Evolutionary conservation across 345 rosid genomes (phyloP).

Genomic region (Crucihimalaya himalaica): DNA sequence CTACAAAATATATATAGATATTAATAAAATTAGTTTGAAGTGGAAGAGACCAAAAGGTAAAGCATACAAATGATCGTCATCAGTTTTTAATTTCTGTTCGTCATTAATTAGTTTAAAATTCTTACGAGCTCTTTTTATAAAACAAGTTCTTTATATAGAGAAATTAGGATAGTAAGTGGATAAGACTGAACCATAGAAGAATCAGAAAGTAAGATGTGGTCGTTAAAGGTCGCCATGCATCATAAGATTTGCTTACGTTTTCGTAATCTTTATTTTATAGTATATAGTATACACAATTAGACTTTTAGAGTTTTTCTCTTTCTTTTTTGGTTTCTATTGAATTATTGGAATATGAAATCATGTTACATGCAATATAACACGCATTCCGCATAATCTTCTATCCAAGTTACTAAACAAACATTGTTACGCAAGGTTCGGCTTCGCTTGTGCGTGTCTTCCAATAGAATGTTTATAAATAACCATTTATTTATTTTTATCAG

Average conservation of each 20-base stretch:
- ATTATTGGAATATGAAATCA: background rate
- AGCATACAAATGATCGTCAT: slow-evolving; percentile 19
- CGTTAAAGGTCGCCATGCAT: slow-evolving; percentile 27
- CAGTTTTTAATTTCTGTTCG: slow-evolving; percentile 10
- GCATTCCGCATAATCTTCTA: background rate
- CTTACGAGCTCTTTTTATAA: background rate
- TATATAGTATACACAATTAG: background rate
- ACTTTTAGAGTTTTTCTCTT: background rate
- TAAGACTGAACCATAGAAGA: slow-evolving; percentile 18
- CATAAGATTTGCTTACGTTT: slow-evolving; percentile 37
- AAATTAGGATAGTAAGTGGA: slow-evolving; percentile 22
- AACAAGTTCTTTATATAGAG: background rate
- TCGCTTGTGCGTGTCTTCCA: too few species aligned
- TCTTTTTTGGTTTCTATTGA: background rate
- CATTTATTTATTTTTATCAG: too few species aligned
- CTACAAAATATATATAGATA: background rate
- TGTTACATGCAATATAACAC: slow-evolving; percentile 26
- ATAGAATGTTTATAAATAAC: too few species aligned
- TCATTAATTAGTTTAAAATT: slow-evolving; percentile 18
- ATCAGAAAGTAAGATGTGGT: slow-evolving; percentile 31
- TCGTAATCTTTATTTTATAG: slow-evolving; percentile 27
- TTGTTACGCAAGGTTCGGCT: too few species aligned
- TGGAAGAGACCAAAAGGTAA: slow-evolving; percentile 25
- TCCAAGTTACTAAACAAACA: slow-evolving; percentile 17
- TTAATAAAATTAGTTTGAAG: slow-evolving; percentile 1